Conservation (phyloP, 805 yeast species). For the Candida dajiaensis region DNA sequence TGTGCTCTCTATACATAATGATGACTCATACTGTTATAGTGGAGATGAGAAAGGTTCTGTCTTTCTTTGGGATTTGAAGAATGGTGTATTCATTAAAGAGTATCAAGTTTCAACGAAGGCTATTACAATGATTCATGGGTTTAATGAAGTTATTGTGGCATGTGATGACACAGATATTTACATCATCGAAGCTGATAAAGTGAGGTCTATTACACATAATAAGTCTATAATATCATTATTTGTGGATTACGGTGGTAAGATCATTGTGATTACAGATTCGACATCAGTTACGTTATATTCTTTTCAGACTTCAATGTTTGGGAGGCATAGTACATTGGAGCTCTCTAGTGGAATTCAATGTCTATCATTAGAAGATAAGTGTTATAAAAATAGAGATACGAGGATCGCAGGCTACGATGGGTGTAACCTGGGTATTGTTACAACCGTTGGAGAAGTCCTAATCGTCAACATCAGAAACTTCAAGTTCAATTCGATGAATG, state of each 20-base stretch:
- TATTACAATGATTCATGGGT: slow-evolving; percentile 9
- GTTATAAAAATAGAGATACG: neutral
- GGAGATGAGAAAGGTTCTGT: slow-evolving; percentile 19
- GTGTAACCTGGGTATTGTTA: slow-evolving; percentile 17
- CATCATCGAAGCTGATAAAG: slow-evolving; percentile 4
- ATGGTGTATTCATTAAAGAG: slow-evolving; percentile 2
- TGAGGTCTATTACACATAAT: slow-evolving; percentile 2
- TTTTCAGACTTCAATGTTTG: slow-evolving; percentile 10
- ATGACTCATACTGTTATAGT: slow-evolving; percentile 14
- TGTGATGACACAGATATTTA: slow-evolving; percentile 3
- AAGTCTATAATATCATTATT: slow-evolving; percentile 9
- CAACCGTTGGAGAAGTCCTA: slow-evolving; percentile 8
- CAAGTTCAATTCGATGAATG: neutral
- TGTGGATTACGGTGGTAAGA: slow-evolving; percentile 21
- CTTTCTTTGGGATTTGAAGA: slow-evolving; percentile 15
- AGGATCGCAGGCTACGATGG: slow-evolving; percentile 25
- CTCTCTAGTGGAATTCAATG: slow-evolving; percentile 4
- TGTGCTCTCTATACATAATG: slow-evolving; percentile 12
- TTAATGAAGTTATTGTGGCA: slow-evolving; percentile 6
- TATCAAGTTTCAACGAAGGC: slow-evolving; percentile 5
- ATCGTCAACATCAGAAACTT: slow-evolving; percentile 15
- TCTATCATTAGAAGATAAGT: slow-evolving; percentile 14
- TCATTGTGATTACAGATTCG: slow-evolving; percentile 9
- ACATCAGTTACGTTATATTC: slow-evolving; percentile 7
- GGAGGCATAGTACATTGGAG: slow-evolving; percentile 3